Conservation (phyloP, 2,329 filamentous ascomycete genomes). For the Pseudogymnoascus sp. region DNA sequence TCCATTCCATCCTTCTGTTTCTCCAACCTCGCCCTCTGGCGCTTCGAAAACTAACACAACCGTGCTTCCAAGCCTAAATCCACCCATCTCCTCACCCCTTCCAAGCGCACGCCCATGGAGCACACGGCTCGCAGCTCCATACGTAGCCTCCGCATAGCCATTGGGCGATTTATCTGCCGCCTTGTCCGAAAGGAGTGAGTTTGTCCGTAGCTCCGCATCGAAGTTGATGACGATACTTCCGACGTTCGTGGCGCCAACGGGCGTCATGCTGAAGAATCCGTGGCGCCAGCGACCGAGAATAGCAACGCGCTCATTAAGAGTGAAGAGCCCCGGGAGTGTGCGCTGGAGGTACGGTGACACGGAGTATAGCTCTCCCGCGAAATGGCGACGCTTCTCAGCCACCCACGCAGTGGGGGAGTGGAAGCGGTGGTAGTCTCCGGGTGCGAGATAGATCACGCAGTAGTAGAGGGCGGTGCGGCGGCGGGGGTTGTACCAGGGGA, state of each 20-base stretch:
- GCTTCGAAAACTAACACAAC: conserved; percentile 96
- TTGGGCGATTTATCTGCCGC: conserved; percentile 77
- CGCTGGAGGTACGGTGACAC: conserved; percentile 93
- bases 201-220: conserved; percentile 86
- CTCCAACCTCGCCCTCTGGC: conserved; percentile 51
- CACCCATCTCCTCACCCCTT: conserved; percentile 94
- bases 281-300: conserved; percentile 90
- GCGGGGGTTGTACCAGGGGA: conserved; percentile 57
- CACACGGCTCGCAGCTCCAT: conserved; percentile 66
- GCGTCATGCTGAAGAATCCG: conserved; percentile 94
- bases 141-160: conserved; percentile 91
- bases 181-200: conserved; percentile 86
- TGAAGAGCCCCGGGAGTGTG: conserved; percentile 88
- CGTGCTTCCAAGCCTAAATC: conserved; percentile 90
- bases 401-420: conserved; percentile 95
- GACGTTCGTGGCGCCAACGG: conserved; percentile 94
- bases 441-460: conserved; percentile 88
- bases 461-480: conserved; percentile 72
- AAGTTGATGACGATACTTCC: conserved; percentile 97
- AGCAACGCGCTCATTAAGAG: conserved; percentile 90
- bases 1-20: conserved; percentile 48
- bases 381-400: conserved; percentile 88
- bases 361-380: conserved; percentile 90
- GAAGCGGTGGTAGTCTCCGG: conserved; percentile 97
- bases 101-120: conserved; percentile 76